A percentile compares a stretch with the other conserved stretches of the same genome.
These are phyloP conservation scores for Mayamaea pseudoterrestris DNA, from an alignment of 108 stramenopile genomes.

Conservation along the genomic window DNA sequence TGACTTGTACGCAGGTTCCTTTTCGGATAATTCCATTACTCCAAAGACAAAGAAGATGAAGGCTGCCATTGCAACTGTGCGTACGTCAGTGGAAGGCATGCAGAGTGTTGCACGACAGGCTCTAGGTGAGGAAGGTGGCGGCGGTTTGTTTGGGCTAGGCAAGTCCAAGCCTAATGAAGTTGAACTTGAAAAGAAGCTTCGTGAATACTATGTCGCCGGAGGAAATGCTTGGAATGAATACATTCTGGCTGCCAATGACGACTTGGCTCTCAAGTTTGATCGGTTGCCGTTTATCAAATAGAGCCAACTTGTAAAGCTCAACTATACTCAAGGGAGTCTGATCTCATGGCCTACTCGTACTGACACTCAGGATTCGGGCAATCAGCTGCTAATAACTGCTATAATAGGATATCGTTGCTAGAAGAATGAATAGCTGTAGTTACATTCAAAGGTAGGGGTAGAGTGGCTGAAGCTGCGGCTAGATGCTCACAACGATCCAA, in stretches of 20 bases:
- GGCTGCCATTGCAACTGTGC: conserved; percentile 35
- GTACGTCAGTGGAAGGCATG: conserved; percentile 39
- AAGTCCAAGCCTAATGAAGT: conserved; percentile 30
- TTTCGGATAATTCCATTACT: conserved; percentile 61
- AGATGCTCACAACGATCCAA: no score
- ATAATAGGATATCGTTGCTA: no score
- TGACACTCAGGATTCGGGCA: no score
- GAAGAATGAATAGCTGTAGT: no score
- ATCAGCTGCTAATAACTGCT: no score
- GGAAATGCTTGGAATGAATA: conserved; percentile 70
- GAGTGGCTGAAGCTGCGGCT: no score
- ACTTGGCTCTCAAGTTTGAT: conserved; percentile 48
- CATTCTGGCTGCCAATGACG: conserved; percentile 53
- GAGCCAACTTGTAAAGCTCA: no score
- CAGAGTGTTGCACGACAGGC: conserved; percentile 39
- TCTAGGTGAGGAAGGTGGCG: conserved; percentile 50
- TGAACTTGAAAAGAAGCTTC: conserved; percentile 40
- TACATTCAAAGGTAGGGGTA: no score
- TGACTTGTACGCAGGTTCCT: conserved; percentile 61
- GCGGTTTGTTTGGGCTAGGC: conserved; percentile 58
- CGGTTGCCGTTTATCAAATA: conserved; percentile 44
- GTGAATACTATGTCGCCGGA: conserved; percentile 55
- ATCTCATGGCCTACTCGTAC: no score
- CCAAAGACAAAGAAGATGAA: conserved; percentile 73
- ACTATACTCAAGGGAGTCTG: no score